Percentiles rank a stretch among this genome's conserved stretches.
Conservation (phyloP, 2,329 filamentous ascomycete genomes). For the Ceratocystis diversiconidia region DNA sequence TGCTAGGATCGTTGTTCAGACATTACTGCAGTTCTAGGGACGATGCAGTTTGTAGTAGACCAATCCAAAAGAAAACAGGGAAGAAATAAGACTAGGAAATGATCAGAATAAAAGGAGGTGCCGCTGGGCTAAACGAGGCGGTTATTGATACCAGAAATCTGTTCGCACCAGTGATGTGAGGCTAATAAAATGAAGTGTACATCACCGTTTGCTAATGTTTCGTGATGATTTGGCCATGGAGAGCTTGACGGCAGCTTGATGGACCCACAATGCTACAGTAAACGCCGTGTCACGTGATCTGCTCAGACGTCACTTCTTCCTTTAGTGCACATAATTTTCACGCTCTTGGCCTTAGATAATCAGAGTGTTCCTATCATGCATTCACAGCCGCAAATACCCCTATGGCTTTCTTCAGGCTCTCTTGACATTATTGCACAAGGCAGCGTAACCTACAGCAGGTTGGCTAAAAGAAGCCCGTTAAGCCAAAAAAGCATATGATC, state of each 20-base stretch:
- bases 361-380: too few species aligned
- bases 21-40: not conserved
- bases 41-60: not conserved
- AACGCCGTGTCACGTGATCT: not conserved
- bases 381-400: too few species aligned
- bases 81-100: not conserved
- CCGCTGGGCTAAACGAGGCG: not conserved
- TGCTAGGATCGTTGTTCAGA: slow-evolving; percentile 9
- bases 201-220: not conserved
- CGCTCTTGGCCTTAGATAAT: not conserved
- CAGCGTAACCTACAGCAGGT: too few species aligned
- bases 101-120: not conserved
- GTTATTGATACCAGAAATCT: not conserved
- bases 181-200: not conserved
- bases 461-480: too few species aligned
- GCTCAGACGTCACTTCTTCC: not conserved
- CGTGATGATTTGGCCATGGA: not conserved
- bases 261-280: not conserved
- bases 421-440: too few species aligned
- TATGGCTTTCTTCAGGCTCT: too few species aligned
- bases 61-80: not conserved
- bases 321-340: not conserved
- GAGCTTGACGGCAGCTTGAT: not conserved
- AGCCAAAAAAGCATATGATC: too few species aligned
- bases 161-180: not conserved